phyloP scores from a whole-genome alignment of 2,329 filamentous ascomycete species.

The Fusarium avenaceum region DNA sequence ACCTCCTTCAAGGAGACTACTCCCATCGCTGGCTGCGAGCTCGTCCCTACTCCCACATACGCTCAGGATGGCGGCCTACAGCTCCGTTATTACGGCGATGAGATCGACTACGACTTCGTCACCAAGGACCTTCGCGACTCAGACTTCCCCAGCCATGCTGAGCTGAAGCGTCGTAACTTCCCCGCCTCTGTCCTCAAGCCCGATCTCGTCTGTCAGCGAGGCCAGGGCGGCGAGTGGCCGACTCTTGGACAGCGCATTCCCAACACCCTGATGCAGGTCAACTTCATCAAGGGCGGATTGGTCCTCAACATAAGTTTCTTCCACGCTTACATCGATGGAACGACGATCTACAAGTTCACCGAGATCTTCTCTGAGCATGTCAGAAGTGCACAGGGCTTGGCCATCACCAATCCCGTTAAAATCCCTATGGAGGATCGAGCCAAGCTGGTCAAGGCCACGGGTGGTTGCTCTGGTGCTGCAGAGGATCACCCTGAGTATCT shows the following conservation, averaged over 20 bases:
- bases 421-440: constrained; percentile 5
- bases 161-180: constrained; percentile 11
- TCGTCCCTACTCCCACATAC: constrained; percentile 3
- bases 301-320: constrained; percentile 21
- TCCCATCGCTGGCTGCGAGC: constrained; percentile 21
- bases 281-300: constrained; percentile 9
- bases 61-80: constrained; percentile 6
- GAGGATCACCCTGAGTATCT: constrained; percentile 21
- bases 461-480: constrained; percentile 6
- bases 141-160: constrained; percentile 18
- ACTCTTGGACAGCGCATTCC: constrained; percentile 16
- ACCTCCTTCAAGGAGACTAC: constrained; percentile 9
- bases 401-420: background rate
- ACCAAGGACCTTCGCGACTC: constrained; percentile 14
- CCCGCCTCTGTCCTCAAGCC: constrained; percentile 11
- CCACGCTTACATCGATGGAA: background rate
- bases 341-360: constrained; percentile 20
- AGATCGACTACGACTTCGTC: constrained; percentile 24
- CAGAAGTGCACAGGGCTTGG: constrained; percentile 11
- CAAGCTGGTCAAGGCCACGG: constrained; percentile 10
- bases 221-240: constrained; percentile 23
- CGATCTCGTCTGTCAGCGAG: constrained; percentile 21
- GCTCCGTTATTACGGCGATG: constrained; percentile 23
- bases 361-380: constrained; percentile 20
- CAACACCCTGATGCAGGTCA: constrained; percentile 16